phyloP scores from a whole-genome alignment of 345 rosid species.

The Ricinus communis region DNA sequence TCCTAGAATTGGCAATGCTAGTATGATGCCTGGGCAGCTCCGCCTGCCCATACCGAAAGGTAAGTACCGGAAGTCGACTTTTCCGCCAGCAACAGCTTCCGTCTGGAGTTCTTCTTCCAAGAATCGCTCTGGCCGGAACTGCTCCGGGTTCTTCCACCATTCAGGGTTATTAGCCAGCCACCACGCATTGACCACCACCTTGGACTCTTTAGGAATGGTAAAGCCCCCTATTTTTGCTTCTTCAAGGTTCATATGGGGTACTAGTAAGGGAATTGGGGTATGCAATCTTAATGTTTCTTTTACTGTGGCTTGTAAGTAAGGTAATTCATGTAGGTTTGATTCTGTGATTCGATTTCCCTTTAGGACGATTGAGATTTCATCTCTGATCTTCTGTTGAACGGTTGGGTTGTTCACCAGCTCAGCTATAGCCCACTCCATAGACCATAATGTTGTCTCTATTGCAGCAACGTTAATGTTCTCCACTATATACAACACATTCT shows the following conservation, averaged over 20 bases:
- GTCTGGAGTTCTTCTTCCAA: slow-evolving; percentile 43
- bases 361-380: slow-evolving; percentile 40
- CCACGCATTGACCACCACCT: slow-evolving; percentile 67
- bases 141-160: slow-evolving; percentile 51
- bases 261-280: slow-evolving; percentile 58
- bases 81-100: slow-evolving; percentile 50
- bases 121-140: slow-evolving; percentile 61
- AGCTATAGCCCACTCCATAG: slow-evolving; percentile 75
- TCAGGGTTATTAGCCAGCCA: slow-evolving; percentile 65
- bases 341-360: slow-evolving; percentile 41
- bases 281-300: slow-evolving; percentile 55
- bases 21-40: slow-evolving; percentile 61
- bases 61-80: slow-evolving; percentile 56
- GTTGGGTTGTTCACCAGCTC: slow-evolving; percentile 59
- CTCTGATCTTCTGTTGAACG: slow-evolving; percentile 46
- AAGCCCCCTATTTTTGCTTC: slow-evolving; percentile 55
- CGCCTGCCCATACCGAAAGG: slow-evolving; percentile 62
- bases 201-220: slow-evolving; percentile 56
- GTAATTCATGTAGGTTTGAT: slow-evolving; percentile 39
- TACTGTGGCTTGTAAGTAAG: slow-evolving; percentile 57
- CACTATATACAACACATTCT: slow-evolving; percentile 60
- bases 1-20: slow-evolving; percentile 61
- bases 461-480: slow-evolving; percentile 77
- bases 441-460: slow-evolving; percentile 66
- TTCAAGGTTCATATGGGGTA: slow-evolving; percentile 66